A percentile compares a stretch with the other conserved stretches of the same genome.
Evolutionary conservation across 2,329 filamentous ascomycete genomes (phyloP).

Genomic region (Alternaria sp.): DNA sequence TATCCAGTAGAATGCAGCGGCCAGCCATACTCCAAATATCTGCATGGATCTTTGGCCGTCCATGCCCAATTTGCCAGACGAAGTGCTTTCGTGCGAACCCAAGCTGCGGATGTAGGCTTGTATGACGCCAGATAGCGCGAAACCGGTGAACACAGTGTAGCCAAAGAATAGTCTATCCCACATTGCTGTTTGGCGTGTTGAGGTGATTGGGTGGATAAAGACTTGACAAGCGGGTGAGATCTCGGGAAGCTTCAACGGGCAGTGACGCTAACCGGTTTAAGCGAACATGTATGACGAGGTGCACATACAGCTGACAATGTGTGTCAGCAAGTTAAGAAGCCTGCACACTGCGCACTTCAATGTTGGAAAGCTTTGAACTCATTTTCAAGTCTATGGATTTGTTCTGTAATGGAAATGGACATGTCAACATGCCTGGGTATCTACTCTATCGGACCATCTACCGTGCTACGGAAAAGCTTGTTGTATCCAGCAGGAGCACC

Average conservation of each 20-base stretch:
- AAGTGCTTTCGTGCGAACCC: not conserved
- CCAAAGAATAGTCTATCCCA: not conserved
- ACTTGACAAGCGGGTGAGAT: not conserved
- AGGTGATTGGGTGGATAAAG: not conserved
- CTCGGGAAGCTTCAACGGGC: not conserved
- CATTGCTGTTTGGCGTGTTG: not conserved
- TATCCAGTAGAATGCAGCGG: not conserved
- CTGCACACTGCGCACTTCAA: not conserved
- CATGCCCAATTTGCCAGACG: not conserved
- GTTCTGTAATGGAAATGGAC: not conserved
- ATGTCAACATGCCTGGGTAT: slow-evolving; percentile 1
- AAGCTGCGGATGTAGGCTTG: not conserved
- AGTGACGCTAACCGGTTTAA: not conserved
- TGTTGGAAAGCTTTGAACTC: not conserved
- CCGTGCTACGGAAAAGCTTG: not conserved
- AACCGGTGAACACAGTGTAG: not conserved
- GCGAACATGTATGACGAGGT: not conserved
- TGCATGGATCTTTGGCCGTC: not conserved
- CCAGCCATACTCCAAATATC: not conserved
- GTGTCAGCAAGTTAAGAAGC: not conserved
- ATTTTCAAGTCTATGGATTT: too few species aligned
- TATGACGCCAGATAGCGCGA: not conserved
- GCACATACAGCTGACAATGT: not conserved
- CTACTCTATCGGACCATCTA: not conserved
- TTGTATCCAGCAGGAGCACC: not conserved